Percentiles rank a stretch among this genome's conserved stretches.
phyloP scores from a whole-genome alignment of 176 grass and related monocot genomes.

The Triticum urartu region DNA sequence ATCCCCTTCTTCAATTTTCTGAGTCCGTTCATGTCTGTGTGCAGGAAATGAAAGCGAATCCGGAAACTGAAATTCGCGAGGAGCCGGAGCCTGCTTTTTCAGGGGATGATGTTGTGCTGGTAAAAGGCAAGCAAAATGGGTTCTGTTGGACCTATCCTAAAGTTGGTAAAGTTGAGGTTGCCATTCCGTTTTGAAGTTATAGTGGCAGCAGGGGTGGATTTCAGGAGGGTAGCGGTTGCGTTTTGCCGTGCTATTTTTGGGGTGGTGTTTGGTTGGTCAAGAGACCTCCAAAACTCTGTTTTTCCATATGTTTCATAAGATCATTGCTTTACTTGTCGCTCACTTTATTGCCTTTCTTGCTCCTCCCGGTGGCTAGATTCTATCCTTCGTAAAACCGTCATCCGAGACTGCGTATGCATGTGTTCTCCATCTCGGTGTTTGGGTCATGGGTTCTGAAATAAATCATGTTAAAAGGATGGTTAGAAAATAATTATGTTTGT shows the following conservation, averaged over 20 bases:
- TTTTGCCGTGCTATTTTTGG: conserved; percentile 33
- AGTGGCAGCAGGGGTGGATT: conserved; percentile 7
- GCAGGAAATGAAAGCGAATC: conserved; percentile 7
- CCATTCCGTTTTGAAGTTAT: conserved; percentile 29
- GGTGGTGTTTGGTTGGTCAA: conserved; percentile 38
- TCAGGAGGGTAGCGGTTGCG: neutral
- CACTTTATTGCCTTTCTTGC: neutral
- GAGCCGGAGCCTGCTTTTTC: conserved; percentile 1
- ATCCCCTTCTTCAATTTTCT: conserved; percentile 35
- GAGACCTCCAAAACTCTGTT: conserved; percentile 11
- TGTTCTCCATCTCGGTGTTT: no score
- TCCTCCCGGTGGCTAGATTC: neutral
- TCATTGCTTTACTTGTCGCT: neutral
- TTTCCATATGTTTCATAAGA: neutral
- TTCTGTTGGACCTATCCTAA: conserved; percentile 36
- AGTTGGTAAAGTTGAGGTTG: conserved; percentile 34
- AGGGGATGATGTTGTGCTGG: conserved; percentile 4
- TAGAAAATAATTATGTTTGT: no score
- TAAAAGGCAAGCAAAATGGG: conserved; percentile 21
- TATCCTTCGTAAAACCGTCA: neutral
- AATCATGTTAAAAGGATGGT: no score
- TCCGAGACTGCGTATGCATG: no score
- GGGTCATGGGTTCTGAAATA: no score
- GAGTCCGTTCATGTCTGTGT: conserved; percentile 28
- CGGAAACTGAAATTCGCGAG: conserved; percentile 24